Conservation (phyloP, 768 basidiomycete species). For the Suillus placidus region DNA sequence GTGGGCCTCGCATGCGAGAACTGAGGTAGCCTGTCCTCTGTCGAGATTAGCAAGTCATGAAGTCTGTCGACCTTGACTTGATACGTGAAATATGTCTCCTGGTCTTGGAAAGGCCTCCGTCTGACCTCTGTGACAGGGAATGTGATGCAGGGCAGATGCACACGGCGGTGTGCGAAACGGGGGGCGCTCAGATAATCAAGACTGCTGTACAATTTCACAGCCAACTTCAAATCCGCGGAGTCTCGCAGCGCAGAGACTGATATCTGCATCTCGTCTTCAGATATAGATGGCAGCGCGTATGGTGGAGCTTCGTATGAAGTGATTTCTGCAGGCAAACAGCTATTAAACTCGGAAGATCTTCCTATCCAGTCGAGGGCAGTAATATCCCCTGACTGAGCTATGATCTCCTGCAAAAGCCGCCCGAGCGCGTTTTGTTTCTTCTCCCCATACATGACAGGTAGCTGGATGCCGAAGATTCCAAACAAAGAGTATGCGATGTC, state of each 20-base stretch:
- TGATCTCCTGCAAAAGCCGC: background rate
- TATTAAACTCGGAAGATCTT: too few relatives aligned
- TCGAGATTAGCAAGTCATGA: background rate
- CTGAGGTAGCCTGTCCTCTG: background rate
- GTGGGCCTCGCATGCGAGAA: background rate
- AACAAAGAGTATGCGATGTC: slow-evolving; percentile 4
- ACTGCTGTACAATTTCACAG: background rate
- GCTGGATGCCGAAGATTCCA: background rate
- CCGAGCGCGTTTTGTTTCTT: too few relatives aligned
- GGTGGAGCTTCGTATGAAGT: too few relatives aligned
- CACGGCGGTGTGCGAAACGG: background rate
- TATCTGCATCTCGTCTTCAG: background rate
- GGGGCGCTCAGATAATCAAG: background rate
- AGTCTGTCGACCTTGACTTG: background rate
- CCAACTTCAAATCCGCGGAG: background rate
- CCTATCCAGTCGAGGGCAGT: slow-evolving; percentile 3
- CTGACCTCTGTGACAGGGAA: background rate
- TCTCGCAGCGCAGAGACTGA: background rate
- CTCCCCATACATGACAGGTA: too few relatives aligned
- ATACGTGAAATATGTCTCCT: background rate
- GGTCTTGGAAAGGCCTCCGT: background rate
- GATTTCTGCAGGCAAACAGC: too few relatives aligned
- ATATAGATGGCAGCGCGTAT: too few relatives aligned
- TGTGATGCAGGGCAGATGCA: background rate
- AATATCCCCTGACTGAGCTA: slow-evolving; percentile 1